phyloP scores from a whole-genome alignment of 148 eudicot genomes.

The Chenopodium berlandieri region DNA sequence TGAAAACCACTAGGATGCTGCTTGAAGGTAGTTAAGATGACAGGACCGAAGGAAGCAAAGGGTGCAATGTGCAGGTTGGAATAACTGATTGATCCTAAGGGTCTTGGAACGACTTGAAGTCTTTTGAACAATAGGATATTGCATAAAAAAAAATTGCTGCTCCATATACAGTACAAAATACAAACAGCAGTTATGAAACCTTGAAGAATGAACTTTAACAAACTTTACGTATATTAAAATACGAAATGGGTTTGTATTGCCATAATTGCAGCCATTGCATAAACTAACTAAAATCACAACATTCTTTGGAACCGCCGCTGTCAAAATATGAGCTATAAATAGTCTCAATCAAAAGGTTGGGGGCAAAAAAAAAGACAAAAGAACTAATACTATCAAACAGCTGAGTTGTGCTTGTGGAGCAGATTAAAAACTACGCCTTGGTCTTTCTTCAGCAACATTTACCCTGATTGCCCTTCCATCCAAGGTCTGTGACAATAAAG shows the following conservation, averaged over 20 bases:
- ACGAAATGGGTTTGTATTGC: slow-evolving; percentile 17
- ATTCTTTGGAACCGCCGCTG: slow-evolving; percentile 14
- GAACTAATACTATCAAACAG: slow-evolving; percentile 24
- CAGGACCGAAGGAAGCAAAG: no score
- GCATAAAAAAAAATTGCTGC: no score
- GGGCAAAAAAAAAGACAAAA: not conserved
- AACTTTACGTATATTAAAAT: slow-evolving; percentile 22
- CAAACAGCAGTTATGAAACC: not conserved
- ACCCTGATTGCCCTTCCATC: slow-evolving; percentile 74
- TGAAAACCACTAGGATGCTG: no score
- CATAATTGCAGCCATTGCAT: slow-evolving; percentile 21
- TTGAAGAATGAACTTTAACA: not conserved
- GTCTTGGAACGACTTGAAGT: no score
- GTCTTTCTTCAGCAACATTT: slow-evolving; percentile 64
- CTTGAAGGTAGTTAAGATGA: no score
- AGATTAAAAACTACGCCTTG: slow-evolving; percentile 47
- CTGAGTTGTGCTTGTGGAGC: slow-evolving; percentile 8
- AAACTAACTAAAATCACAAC: slow-evolving; percentile 29
- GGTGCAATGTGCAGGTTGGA: no score
- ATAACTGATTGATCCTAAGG: no score
- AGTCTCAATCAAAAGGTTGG: slow-evolving; percentile 22
- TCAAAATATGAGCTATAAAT: slow-evolving; percentile 28
- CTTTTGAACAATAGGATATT: no score
- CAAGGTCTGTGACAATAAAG: slow-evolving; percentile 45
- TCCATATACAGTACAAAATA: not conserved